Evolutionary conservation across 2,329 filamentous ascomycete genomes (phyloP).

Genomic region (Fusarium torreyae): DNA sequence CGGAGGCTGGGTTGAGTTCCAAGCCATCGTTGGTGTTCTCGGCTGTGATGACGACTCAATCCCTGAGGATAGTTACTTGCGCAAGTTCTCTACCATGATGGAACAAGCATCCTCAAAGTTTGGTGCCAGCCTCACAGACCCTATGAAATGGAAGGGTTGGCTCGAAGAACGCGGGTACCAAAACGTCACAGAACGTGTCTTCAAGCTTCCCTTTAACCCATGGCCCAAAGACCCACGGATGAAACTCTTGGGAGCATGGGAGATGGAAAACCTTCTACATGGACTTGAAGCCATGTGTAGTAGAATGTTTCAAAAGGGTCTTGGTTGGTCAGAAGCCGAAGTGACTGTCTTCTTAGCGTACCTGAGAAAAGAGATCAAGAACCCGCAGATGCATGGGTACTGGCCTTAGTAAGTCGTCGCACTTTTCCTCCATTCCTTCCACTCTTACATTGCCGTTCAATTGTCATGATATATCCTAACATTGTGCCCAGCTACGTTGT

Average conservation of each 20-base stretch:
- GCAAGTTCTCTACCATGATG: constrained; percentile 50
- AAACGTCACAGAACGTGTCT: constrained; percentile 62
- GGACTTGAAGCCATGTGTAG: constrained; percentile 51
- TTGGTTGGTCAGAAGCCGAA: constrained; percentile 44
- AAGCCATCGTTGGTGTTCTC: constrained; percentile 45
- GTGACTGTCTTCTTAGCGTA: constrained; percentile 42
- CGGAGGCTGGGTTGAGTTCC: constrained; percentile 43
- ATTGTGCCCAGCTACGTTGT: constrained; percentile 28
- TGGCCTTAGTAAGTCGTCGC: constrained; percentile 44
- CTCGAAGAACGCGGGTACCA: constrained; percentile 67
- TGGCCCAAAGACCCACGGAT: constrained; percentile 66
- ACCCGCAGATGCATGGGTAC: constrained; percentile 43
- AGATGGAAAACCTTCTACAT: constrained; percentile 45
- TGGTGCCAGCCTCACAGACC: constrained; percentile 50
- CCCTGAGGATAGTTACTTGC: constrained; percentile 42
- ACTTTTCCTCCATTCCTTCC: background rate
- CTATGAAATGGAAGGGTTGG: constrained; percentile 51
- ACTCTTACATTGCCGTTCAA: rapidly evolving
- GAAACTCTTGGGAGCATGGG: constrained; percentile 62
- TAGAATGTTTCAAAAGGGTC: constrained; percentile 53
- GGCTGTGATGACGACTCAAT: constrained; percentile 45
- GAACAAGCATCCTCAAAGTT: constrained; percentile 48
- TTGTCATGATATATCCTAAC: background rate
- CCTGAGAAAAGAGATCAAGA: constrained; percentile 43
- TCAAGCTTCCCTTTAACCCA: constrained; percentile 63